phyloP scores from a whole-genome alignment of 208 protist species.

The Acanthamoeba healyi region DNA sequence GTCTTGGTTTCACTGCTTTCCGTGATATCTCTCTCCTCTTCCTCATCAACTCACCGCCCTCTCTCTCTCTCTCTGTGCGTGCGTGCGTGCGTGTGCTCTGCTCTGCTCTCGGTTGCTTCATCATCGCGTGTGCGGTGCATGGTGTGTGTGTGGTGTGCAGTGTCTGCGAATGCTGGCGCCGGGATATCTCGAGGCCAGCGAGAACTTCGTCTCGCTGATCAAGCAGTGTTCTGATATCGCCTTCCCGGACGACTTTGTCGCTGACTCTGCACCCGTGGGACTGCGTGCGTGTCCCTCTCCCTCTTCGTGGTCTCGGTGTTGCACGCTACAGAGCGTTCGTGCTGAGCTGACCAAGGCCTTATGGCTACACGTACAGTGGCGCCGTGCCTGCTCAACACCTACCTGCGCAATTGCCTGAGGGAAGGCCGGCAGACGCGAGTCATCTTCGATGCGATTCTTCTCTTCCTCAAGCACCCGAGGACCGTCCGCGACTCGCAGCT shows the following conservation, averaged over 20 bases:
- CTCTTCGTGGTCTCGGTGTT: too few species aligned
- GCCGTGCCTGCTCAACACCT: neutral
- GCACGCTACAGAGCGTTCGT: neutral
- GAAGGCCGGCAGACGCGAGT: neutral
- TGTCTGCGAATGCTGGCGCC: neutral
- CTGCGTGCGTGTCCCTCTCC: neutral
- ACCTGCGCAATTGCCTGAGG: conserved; percentile 1
- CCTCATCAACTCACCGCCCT: too few species aligned
- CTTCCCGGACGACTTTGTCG: neutral
- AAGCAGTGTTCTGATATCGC: conserved; percentile 13
- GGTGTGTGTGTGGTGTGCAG: neutral
- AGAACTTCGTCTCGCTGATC: neutral
- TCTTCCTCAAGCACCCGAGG: neutral
- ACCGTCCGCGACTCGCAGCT: conserved; percentile 1
- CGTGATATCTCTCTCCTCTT: too few species aligned
- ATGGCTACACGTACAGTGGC: neutral
- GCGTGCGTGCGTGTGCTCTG: neutral
- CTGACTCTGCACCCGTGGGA: neutral
- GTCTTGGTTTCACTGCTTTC: neutral
- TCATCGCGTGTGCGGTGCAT: neutral
- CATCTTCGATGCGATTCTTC: conserved; percentile 9
- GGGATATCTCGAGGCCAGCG: neutral
- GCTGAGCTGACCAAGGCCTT: too few species aligned
- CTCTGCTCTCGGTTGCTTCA: too few species aligned
- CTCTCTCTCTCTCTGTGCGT: neutral